Conservation (phyloP, 768 basidiomycete species). For the Holtermanniella nyarrowii region DNA sequence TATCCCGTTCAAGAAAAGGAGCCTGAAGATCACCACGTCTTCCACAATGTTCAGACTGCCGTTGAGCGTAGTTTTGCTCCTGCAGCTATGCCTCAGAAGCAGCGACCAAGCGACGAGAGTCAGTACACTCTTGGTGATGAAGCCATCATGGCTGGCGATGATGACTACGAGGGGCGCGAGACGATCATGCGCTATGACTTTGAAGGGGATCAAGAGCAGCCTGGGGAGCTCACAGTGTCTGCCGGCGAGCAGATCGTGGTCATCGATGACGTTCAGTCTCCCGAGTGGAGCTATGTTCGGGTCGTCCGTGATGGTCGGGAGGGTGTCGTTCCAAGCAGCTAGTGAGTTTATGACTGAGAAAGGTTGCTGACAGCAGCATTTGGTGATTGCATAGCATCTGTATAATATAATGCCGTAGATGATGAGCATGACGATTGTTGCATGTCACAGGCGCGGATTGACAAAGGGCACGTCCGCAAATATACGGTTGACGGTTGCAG, state of each 20-base stretch:
- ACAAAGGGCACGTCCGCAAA: too few species aligned
- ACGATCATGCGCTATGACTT: conserved; percentile 39
- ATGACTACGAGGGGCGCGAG: conserved; percentile 33
- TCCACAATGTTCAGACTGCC: conserved; percentile 27
- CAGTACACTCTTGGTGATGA: conserved; percentile 1
- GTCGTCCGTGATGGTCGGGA: conserved; percentile 69
- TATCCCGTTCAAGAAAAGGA: conserved; percentile 14
- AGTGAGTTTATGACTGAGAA: conserved; percentile 1
- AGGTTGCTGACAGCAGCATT: not conserved
- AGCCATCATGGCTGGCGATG: conserved; percentile 16
- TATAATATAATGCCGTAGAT: too few species aligned
- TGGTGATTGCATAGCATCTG: too few species aligned
- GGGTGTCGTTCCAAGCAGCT: conserved; percentile 33
- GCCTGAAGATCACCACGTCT: conserved; percentile 22
- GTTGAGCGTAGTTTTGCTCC: conserved; percentile 13
- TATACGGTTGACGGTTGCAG: too few species aligned
- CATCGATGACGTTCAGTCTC: conserved; percentile 51
- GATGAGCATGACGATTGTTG: too few species aligned
- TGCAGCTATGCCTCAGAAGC: conserved; percentile 4
- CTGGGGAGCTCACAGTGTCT: conserved; percentile 37
- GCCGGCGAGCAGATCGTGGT: conserved; percentile 35
- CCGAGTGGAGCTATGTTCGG: conserved; percentile 60
- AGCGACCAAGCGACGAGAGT: not conserved
- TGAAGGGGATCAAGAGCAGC: conserved; percentile 33
- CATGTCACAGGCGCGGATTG: too few species aligned